These are phyloP conservation scores for Dryas alaskensis DNA, from an alignment of 306 rosid genomes.

Conservation along the genomic window DNA sequence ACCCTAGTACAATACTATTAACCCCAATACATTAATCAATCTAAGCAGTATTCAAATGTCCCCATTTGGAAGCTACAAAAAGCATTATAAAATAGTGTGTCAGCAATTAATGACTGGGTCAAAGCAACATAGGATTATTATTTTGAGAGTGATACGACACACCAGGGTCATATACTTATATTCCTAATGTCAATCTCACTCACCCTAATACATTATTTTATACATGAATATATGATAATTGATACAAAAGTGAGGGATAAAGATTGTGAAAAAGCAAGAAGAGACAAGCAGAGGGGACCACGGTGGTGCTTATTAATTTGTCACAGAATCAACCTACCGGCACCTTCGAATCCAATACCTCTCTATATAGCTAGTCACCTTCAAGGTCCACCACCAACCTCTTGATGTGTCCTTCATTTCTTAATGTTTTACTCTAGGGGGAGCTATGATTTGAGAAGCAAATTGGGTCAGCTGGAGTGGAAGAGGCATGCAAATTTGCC, in stretches of 20 bases:
- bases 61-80: neutral
- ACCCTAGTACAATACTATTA: neutral
- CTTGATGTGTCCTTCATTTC: too few relatives aligned
- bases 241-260: neutral
- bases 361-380: neutral
- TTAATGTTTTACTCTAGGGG: too few relatives aligned
- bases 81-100: neutral
- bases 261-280: neutral
- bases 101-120: neutral
- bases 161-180: neutral
- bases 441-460: too few relatives aligned
- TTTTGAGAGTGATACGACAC: neutral
- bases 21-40: neutral
- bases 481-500: neutral
- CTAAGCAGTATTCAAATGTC: neutral
- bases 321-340: neutral
- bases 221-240: too few relatives aligned
- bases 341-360: neutral
- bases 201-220: too few relatives aligned
- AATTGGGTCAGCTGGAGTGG: too few relatives aligned
- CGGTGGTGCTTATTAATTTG: neutral
- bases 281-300: neutral
- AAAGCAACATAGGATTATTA: neutral
- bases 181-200: slow-evolving; percentile 2
- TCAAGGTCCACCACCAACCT: too few relatives aligned